Evolutionary conservation across 2,329 filamentous ascomycete species (phyloP), one percentile per base, ranked within the genome.

Genomic region (Cladosporium cucumerinum): DNA sequence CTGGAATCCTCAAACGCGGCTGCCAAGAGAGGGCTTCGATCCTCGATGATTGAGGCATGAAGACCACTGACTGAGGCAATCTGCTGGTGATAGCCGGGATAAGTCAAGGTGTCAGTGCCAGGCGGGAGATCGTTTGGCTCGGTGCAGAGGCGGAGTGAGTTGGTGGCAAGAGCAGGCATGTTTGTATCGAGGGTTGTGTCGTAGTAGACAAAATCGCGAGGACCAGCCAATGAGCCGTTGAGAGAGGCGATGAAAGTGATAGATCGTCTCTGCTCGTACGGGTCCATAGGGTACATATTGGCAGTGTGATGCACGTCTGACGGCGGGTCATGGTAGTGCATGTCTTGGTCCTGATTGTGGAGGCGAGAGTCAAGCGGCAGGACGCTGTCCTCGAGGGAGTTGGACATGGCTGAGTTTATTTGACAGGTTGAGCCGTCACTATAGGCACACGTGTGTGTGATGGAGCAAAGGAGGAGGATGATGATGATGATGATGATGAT

Each of bases 11-110:
- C 80, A 66, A 82, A 80, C 3, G 77, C 72, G 46, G 75, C 68
- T 48, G 74, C 77, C 4, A 82, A 70, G 1, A 82, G 67, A 12
- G 78, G 75, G 57, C 78, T 78, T n/a, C 70, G 67, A 16, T 74
- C 69, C 36, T 75, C 66, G 59, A 81, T 74, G 39, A 71, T 70
- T 34, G 65, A 68, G 2, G 72, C 65, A 64, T 72, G 69, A 62
- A 82, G 68, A n/a, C 75, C 71, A 21, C 69, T 67, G 28, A 81
- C 74, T 11, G 73, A 74, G 14, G 68, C 66, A 28, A 78, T 70
- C 21, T 72, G 32, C 75, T 75, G 46, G 73, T 68, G 21, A 71
- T 69, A n/a, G 76, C 68, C 2, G 73, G 71, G 54, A 75, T 39
- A 75, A 25, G 74, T 73, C 30, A 74, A 59, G 14, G 69, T 72